Conservation (phyloP, 2,329 filamentous ascomycete genomes). For the Phymatotrichopsis omnivora region DNA sequence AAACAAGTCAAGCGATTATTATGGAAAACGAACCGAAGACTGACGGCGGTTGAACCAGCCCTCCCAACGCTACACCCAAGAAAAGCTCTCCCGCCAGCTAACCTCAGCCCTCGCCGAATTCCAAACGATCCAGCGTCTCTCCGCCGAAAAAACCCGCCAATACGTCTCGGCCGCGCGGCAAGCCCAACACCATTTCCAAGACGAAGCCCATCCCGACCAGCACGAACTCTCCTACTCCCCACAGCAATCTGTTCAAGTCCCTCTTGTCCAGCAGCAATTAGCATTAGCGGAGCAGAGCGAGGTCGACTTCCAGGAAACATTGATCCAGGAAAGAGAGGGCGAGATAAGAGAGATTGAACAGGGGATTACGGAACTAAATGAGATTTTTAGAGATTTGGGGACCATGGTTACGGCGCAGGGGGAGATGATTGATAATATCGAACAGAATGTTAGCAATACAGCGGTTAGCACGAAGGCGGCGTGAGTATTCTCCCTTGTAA, state of each 20-base stretch:
- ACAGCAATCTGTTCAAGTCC: conserved; percentile 19
- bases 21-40: background rate
- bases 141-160: conserved; percentile 84
- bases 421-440: conserved; percentile 75
- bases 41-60: conserved; percentile 46
- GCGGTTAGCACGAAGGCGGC: conserved; percentile 73
- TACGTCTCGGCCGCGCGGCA: conserved; percentile 73
- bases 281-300: conserved; percentile 84
- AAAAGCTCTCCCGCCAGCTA: conserved; percentile 90
- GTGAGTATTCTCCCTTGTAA: conserved; percentile 9
- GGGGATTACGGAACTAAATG: conserved; percentile 87
- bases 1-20: no score
- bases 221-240: conserved; percentile 15
- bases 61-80: conserved; percentile 90
- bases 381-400: conserved; percentile 94
- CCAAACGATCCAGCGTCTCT: conserved; percentile 77
- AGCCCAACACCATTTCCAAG: conserved; percentile 56
- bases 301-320: conserved; percentile 90
- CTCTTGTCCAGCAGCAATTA: conserved; percentile 47
- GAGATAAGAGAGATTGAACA: conserved; percentile 98
- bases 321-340: conserved; percentile 91
- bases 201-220: conserved; percentile 31
- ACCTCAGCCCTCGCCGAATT: conserved; percentile 81
- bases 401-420: conserved; percentile 95
- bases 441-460: conserved; percentile 76